These are phyloP conservation scores for Saprolegnia diclina DNA, from an alignment of 352 stramenopile species.

Conservation along the genomic window DNA sequence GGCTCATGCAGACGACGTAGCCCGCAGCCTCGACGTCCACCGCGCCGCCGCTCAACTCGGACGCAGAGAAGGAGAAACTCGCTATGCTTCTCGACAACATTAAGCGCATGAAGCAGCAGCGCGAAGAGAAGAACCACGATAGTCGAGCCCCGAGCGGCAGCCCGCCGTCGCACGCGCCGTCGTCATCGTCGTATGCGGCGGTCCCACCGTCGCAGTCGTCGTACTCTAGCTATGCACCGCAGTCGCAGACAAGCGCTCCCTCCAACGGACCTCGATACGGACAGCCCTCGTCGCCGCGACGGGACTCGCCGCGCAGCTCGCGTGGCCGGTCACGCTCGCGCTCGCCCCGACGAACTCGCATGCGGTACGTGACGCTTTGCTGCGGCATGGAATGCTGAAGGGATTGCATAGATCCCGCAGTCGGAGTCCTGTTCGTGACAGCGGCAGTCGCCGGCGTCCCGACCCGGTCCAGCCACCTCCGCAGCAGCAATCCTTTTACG, in stretches of 20 bases:
- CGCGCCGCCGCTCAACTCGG: constrained; percentile 4
- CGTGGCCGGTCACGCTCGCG: background rate
- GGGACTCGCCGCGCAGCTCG: background rate
- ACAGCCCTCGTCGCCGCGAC: background rate
- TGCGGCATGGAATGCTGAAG: background rate
- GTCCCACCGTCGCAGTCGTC: background rate
- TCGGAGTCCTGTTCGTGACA: background rate
- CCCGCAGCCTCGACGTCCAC: background rate
- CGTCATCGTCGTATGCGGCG: background rate
- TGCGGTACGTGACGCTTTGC: background rate
- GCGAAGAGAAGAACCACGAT: background rate
- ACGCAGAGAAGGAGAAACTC: constrained; percentile 38
- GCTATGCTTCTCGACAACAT: constrained; percentile 67
- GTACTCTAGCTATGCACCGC: background rate
- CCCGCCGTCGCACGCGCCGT: background rate
- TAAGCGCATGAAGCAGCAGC: constrained; percentile 15
- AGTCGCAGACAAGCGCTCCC: background rate
- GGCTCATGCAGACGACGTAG: background rate
- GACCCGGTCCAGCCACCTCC: background rate
- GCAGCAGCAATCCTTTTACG: background rate
- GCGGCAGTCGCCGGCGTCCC: background rate
- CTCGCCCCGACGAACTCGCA: background rate
- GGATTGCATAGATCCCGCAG: background rate
- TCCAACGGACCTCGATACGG: background rate
- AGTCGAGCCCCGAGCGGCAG: no score